Evolutionary conservation across 2,329 filamentous ascomycete species (phyloP).

Genomic region (Dactylonectria estremocensis): DNA sequence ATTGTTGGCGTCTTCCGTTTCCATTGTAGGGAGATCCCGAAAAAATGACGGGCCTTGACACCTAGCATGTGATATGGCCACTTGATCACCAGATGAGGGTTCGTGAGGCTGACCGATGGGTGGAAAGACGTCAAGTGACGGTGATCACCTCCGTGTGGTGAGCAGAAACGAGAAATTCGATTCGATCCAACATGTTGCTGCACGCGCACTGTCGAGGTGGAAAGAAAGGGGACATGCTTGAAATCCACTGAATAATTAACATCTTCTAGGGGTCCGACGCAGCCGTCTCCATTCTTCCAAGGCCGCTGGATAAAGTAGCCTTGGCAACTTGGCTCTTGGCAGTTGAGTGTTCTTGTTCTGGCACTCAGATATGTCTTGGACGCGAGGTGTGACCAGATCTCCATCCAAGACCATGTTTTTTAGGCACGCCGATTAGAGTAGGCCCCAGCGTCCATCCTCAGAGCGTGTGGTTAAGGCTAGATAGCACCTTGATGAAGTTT

Average conservation of each 20-base stretch:
- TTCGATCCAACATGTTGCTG: neutral
- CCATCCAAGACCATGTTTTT: neutral
- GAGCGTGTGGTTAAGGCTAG: neutral
- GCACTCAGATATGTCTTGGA: neutral
- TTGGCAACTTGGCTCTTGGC: neutral
- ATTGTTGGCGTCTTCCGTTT: neutral
- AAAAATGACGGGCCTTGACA: neutral
- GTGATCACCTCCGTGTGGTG: neutral
- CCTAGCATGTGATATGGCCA: neutral
- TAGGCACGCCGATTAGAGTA: neutral
- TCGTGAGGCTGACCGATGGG: neutral
- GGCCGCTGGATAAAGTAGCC: neutral
- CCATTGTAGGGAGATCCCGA: conserved; percentile 14
- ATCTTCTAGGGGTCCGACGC: neutral
- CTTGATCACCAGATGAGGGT: neutral
- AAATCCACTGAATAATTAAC: neutral
- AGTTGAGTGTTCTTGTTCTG: neutral
- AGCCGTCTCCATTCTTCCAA: neutral
- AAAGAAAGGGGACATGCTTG: too few relatives aligned
- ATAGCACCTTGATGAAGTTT: neutral
- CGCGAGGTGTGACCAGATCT: neutral
- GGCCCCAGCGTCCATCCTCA: neutral
- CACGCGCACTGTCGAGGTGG: neutral
- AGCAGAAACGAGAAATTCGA: neutral
- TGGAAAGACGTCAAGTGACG: neutral